phyloP scores from a whole-genome alignment of 2,329 filamentous ascomycete genomes.

The Pseudofabraea citricarpa region DNA sequence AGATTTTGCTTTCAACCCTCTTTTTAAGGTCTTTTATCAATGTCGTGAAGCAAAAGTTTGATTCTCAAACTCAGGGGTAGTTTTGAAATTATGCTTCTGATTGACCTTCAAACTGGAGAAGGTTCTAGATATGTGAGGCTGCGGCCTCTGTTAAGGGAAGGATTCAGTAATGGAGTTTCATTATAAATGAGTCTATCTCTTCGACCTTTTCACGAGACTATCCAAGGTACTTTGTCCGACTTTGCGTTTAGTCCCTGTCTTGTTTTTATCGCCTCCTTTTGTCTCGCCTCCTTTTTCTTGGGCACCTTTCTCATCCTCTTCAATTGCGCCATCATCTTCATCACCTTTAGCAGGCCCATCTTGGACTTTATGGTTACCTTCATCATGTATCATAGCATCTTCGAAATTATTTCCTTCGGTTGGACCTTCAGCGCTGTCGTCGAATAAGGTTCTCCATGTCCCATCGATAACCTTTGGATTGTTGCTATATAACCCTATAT shows the following conservation, averaged over 20 bases:
- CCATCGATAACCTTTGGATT: constrained; percentile 58
- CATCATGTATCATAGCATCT: constrained; percentile 8
- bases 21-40: too few species aligned
- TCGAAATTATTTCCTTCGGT: constrained; percentile 13
- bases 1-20: too few species aligned
- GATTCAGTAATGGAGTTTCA: too few species aligned
- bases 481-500: constrained; percentile 59
- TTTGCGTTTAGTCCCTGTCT: constrained; percentile 11
- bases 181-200: constrained; percentile 7
- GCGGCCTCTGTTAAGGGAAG: too few species aligned
- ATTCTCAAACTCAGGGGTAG: too few species aligned
- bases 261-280: constrained; percentile 8
- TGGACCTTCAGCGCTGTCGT: constrained; percentile 28
- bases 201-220: constrained; percentile 15
- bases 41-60: too few species aligned
- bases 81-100: too few species aligned
- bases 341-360: constrained; percentile 3
- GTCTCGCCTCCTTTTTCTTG: constrained; percentile 12
- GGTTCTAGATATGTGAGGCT: too few species aligned
- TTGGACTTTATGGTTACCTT: constrained; percentile 2
- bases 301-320: constrained; percentile 11
- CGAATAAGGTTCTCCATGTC: constrained; percentile 45
- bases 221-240: constrained; percentile 18
- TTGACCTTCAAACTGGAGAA: too few species aligned
- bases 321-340: constrained; percentile 9